Percentiles rank a stretch among this genome's conserved stretches.
Evolutionary conservation across 768 basidiomycete genomes (phyloP).

Genomic region (Pleurotus tuoliensis): DNA sequence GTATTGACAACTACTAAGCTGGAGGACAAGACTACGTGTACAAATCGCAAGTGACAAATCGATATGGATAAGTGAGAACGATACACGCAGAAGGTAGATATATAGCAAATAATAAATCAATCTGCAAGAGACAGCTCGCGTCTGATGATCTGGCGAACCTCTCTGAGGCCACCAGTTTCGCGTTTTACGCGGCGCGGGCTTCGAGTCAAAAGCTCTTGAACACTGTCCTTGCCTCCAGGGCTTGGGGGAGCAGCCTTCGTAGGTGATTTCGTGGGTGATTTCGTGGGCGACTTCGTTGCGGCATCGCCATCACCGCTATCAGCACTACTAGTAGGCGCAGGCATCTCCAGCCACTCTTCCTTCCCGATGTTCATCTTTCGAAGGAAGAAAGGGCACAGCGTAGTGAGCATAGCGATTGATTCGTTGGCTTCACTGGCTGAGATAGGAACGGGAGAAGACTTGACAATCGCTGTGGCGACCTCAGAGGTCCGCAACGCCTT

Average conservation of each 20-base stretch:
- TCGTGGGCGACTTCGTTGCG: slow-evolving; percentile 32
- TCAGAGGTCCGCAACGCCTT: slow-evolving; percentile 66
- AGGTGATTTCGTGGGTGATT: slow-evolving; percentile 11
- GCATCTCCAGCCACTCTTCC: slow-evolving; percentile 61
- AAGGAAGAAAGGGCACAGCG: slow-evolving; percentile 80
- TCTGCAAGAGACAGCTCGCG: slow-evolving; percentile 73
- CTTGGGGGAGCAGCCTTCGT: slow-evolving; percentile 36
- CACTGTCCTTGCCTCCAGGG: slow-evolving; percentile 62
- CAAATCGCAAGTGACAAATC: too few species aligned
- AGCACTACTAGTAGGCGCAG: slow-evolving; percentile 33
- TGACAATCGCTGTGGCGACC: slow-evolving; percentile 64
- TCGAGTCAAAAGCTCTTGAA: slow-evolving; percentile 55
- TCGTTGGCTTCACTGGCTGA: slow-evolving; percentile 76
- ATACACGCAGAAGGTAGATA: background rate
- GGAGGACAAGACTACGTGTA: too few species aligned
- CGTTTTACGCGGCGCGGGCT: slow-evolving; percentile 72
- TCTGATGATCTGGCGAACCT: slow-evolving; percentile 80
- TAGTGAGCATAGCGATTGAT: slow-evolving; percentile 60
- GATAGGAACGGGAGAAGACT: slow-evolving; percentile 79
- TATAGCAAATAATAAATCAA: slow-evolving; percentile 20
- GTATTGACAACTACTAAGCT: background rate
- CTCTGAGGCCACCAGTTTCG: slow-evolving; percentile 69
- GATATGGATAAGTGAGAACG: background rate
- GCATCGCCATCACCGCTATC: slow-evolving; percentile 18
- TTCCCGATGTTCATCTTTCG: slow-evolving; percentile 57